A percentile compares a stretch with the other conserved stretches of the same genome.
Evolutionary conservation across 305 asterid genomes (phyloP).

Genomic region (Nicotiana rustica): DNA sequence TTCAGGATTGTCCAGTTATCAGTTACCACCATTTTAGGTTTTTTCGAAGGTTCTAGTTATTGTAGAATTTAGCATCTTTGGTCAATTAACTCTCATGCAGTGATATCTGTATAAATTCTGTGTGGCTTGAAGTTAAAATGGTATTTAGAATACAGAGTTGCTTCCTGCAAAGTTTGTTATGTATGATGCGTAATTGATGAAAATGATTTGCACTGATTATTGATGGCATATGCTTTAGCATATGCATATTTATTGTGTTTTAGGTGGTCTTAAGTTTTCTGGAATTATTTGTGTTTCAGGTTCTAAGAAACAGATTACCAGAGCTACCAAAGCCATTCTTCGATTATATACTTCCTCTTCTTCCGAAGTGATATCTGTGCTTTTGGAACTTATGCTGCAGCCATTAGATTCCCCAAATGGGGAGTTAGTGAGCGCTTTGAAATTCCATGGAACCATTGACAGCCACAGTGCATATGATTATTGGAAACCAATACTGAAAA

Average conservation of each 20-base stretch:
- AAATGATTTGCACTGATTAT: background rate
- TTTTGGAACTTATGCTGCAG: slow-evolving; percentile 73
- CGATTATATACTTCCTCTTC: slow-evolving; percentile 76
- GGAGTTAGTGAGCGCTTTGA: slow-evolving; percentile 43
- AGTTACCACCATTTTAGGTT: background rate
- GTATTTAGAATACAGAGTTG: slow-evolving; percentile 5
- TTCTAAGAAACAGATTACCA: slow-evolving; percentile 64
- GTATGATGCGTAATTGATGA: slow-evolving; percentile 22
- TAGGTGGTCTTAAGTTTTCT: slow-evolving; percentile 25
- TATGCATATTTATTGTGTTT: background rate
- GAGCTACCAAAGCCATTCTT: slow-evolving; percentile 64
- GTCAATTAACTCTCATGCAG: no score
- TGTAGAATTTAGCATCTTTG: background rate
- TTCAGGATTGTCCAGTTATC: slow-evolving; percentile 12
- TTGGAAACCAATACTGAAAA: slow-evolving; percentile 75
- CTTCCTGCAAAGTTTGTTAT: slow-evolving; percentile 8
- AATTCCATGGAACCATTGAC: slow-evolving; percentile 37
- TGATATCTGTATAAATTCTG: background rate
- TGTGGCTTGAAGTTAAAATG: background rate
- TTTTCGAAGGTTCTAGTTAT: background rate
- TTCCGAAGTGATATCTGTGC: slow-evolving; percentile 67
- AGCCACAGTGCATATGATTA: slow-evolving; percentile 55
- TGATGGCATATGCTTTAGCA: background rate
- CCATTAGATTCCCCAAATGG: slow-evolving; percentile 60
- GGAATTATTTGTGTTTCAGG: slow-evolving; percentile 56